phyloP scores from a whole-genome alignment of 768 basidiomycete genomes.

The Mycena rosella region DNA sequence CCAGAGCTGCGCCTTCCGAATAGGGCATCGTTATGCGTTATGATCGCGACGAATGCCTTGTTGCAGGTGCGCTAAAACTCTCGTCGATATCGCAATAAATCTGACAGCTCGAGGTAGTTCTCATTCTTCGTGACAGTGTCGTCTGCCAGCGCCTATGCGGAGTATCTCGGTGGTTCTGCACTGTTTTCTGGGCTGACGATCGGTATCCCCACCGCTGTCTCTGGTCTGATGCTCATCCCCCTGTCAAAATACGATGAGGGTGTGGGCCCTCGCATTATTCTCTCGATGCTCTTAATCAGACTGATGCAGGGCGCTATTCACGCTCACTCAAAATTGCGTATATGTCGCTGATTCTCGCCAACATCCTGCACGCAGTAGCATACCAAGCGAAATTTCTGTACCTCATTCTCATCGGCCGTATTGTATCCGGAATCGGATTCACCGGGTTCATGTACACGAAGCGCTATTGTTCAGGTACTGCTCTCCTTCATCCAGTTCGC shows the following conservation, averaged over 20 bases:
- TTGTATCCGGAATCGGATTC: constrained; percentile 58
- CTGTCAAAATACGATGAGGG: constrained; percentile 70
- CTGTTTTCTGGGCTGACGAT: constrained; percentile 78
- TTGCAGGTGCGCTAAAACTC: constrained; percentile 55
- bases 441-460: constrained; percentile 58
- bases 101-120: constrained; percentile 51
- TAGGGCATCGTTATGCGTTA: constrained; percentile 55
- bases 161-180: constrained; percentile 73
- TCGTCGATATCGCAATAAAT: not conserved
- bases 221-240: constrained; percentile 69
- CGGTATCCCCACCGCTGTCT: constrained; percentile 75
- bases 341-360: constrained; percentile 63
- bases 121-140: constrained; percentile 80
- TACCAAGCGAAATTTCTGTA: constrained; percentile 56
- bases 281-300: not conserved
- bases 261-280: constrained; percentile 35
- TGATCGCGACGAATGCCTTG: constrained; percentile 57
- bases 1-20: constrained; percentile 62
- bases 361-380: constrained; percentile 72
- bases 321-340: constrained; percentile 69
- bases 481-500: not conserved
- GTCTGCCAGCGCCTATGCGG: constrained; percentile 72
- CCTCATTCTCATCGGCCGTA: constrained; percentile 59
- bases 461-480: constrained; percentile 55
- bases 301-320: constrained; percentile 62